These are phyloP conservation scores for Aspergillus pseudoglaucus DNA, from an alignment of 2,329 filamentous ascomycete genomes.

Conservation along the genomic window DNA sequence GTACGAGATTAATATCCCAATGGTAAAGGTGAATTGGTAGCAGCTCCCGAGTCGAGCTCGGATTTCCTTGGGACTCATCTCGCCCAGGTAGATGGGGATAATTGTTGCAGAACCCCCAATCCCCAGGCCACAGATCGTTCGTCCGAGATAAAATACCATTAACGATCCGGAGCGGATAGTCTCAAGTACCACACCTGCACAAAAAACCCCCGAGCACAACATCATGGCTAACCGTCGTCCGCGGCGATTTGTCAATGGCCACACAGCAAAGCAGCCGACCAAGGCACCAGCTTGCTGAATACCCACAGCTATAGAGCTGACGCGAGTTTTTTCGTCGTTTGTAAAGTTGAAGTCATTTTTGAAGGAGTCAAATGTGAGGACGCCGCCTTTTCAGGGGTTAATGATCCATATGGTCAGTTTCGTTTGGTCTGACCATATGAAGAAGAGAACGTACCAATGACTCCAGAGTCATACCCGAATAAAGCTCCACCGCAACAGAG, in stretches of 20 bases:
- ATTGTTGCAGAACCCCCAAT: slow-evolving; percentile 43
- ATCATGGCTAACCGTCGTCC: slow-evolving; percentile 44
- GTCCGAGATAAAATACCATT: slow-evolving; percentile 40
- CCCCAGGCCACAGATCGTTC: slow-evolving; percentile 45
- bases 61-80: slow-evolving; percentile 43
- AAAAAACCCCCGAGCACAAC: slow-evolving; percentile 42
- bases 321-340: slow-evolving; percentile 33
- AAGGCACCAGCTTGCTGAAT: slow-evolving; percentile 50
- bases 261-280: slow-evolving; percentile 46
- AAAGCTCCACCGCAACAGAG: slow-evolving; percentile 47
- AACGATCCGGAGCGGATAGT: slow-evolving; percentile 43
- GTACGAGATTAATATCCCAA: slow-evolving; percentile 47
- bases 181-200: slow-evolving; percentile 41
- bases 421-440: background rate
- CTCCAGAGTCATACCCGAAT: slow-evolving; percentile 39
- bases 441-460: slow-evolving; percentile 30
- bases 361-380: slow-evolving; percentile 43
- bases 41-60: slow-evolving; percentile 46
- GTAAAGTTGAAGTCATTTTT: slow-evolving; percentile 38
- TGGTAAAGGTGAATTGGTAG: slow-evolving; percentile 47
- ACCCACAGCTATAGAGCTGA: slow-evolving; percentile 45
- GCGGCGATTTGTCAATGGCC: slow-evolving; percentile 42
- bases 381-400: slow-evolving; percentile 30
- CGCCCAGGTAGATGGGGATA: slow-evolving; percentile 40
- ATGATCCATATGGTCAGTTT: background rate